Conservation (phyloP, 2,329 filamentous ascomycete species). For the Talaromyces sp. region DNA sequence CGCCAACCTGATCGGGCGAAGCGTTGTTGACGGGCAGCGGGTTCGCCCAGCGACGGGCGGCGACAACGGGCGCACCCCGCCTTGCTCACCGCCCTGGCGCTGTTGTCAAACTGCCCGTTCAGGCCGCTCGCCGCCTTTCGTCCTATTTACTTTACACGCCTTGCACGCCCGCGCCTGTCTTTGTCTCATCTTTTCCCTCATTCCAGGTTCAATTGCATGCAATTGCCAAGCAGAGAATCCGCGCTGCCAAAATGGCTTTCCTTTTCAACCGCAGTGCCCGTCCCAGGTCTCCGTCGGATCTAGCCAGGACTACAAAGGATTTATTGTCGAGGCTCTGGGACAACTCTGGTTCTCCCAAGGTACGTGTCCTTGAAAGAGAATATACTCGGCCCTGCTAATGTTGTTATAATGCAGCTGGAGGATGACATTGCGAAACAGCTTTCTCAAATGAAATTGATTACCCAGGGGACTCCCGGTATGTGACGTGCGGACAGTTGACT, state of each 20-base stretch:
- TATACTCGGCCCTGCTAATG: slow-evolving; percentile 11
- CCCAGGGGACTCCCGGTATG: slow-evolving; percentile 85
- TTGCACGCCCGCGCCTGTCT: not conserved
- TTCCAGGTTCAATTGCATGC: not conserved
- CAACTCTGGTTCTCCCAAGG: slow-evolving; percentile 51
- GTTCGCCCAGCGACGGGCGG: slow-evolving; percentile 4
- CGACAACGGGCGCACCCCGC: slow-evolving; percentile 11
- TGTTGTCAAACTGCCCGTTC: slow-evolving; percentile 14
- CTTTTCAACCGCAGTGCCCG: slow-evolving; percentile 57
- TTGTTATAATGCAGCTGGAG: slow-evolving; percentile 52
- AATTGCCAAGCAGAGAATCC: not conserved
- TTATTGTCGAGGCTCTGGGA: slow-evolving; percentile 58
- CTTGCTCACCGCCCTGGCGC: slow-evolving; percentile 11
- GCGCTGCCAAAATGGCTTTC: slow-evolving; percentile 56
- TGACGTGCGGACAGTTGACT: slow-evolving; percentile 4
- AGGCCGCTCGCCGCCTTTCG: slow-evolving; percentile 3
- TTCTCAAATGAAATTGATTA: slow-evolving; percentile 82
- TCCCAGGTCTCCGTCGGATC: slow-evolving; percentile 57
- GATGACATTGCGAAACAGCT: slow-evolving; percentile 86
- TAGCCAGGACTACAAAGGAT: slow-evolving; percentile 60
- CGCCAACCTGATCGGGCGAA: not conserved
- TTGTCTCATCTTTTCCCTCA: not conserved
- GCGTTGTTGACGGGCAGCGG: not conserved
- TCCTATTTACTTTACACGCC: not conserved
- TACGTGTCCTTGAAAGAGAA: slow-evolving; percentile 21